Percentiles rank a stretch among this genome's conserved stretches.
Conservation (phyloP, 805 yeast genomes). For the Tetrapisispora namnaoensis region DNA sequence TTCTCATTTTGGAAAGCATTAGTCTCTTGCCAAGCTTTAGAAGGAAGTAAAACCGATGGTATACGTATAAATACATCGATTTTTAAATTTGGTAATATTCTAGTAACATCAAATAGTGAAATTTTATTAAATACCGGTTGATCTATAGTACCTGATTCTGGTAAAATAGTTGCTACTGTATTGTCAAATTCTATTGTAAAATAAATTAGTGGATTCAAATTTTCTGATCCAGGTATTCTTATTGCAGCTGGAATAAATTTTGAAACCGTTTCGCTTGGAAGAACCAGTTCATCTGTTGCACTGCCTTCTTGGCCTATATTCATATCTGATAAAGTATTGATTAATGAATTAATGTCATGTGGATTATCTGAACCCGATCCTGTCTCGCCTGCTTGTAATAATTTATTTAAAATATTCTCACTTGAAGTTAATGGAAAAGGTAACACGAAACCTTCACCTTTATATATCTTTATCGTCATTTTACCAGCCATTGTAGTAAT, state of each 20-base stretch:
- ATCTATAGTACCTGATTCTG: constrained; percentile 71
- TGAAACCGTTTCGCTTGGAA: constrained; percentile 25
- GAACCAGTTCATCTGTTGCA: constrained; percentile 28
- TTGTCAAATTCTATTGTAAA: constrained; percentile 91
- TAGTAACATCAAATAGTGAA: constrained; percentile 80
- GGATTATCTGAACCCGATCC: constrained; percentile 10
- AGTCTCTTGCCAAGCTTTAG: constrained; percentile 29
- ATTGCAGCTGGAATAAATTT: constrained; percentile 43
- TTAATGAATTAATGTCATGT: constrained; percentile 17
- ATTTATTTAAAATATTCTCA: constrained; percentile 51
- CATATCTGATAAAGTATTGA: constrained; percentile 21
- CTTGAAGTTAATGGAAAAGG: constrained; percentile 64
- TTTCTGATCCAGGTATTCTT: constrained; percentile 43
- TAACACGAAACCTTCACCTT: constrained; percentile 54
- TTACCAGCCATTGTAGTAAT: constrained; percentile 39
- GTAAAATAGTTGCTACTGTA: constrained; percentile 80
- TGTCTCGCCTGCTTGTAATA: constrained; percentile 45
- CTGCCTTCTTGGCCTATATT: constrained; percentile 24
- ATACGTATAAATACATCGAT: constrained; percentile 72
- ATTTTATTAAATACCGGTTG: constrained; percentile 81
- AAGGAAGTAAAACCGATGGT: constrained; percentile 52
- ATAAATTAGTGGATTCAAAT: constrained; percentile 62
- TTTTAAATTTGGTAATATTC: constrained; percentile 50
- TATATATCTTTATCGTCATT: constrained; percentile 66
- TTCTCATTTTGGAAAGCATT: constrained; percentile 18